These are phyloP conservation scores for Rhodotorula graminis DNA, from an alignment of 768 basidiomycete species.

Conservation along the genomic window DNA sequence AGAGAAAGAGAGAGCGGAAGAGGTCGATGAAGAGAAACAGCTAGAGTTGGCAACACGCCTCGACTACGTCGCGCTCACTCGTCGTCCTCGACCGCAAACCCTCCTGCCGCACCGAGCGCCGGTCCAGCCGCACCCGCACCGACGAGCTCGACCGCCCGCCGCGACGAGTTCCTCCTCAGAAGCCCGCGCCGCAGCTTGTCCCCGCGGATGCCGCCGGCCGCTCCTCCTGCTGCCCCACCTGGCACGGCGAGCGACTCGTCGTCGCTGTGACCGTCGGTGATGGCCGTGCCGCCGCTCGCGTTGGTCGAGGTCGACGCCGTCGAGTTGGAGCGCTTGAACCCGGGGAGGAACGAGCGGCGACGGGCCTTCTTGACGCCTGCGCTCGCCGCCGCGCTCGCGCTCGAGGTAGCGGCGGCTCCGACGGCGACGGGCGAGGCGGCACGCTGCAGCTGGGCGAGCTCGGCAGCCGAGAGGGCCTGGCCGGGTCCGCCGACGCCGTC, in stretches of 20 bases:
- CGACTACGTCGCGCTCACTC: not conserved
- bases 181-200: slow-evolving; percentile 13
- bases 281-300: not conserved
- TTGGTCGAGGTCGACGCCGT: not conserved
- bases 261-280: not conserved
- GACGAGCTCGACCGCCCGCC: not conserved
- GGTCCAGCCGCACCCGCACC: not conserved
- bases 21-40: too few species aligned
- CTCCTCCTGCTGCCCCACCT: not conserved
- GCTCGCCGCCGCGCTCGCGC: not conserved
- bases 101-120: not conserved
- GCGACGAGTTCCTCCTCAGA: slow-evolving; percentile 20
- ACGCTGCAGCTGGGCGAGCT: not conserved
- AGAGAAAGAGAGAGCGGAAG: not conserved
- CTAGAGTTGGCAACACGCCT: too few species aligned
- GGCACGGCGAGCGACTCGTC: not conserved
- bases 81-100: slow-evolving; percentile 5
- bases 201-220: not conserved
- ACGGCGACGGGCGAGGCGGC: too few species aligned
- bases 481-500: not conserved
- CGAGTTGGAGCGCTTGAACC: slow-evolving; percentile 16
- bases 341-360: slow-evolving; percentile 3
- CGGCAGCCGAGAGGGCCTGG: not conserved
- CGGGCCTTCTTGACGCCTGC: not conserved
- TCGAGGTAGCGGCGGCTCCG: too few species aligned